These are phyloP conservation scores for Acacia confusa DNA, from an alignment of 306 rosid species.

Conservation along the genomic window DNA sequence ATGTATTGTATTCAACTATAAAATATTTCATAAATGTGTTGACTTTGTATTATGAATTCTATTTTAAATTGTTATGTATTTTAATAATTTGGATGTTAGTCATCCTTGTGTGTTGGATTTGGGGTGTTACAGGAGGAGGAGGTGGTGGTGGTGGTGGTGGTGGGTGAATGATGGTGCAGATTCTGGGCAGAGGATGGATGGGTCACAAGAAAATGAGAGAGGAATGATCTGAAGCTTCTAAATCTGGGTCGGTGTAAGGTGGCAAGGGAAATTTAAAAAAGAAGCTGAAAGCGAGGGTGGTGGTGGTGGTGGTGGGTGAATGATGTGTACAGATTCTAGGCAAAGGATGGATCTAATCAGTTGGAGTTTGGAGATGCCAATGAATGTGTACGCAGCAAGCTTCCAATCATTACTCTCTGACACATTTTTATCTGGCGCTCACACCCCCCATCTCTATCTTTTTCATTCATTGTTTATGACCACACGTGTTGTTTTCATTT, in stretches of 20 bases:
- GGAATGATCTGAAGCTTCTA: not conserved
- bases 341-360: conserved; percentile 18
- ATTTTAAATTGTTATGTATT: too few relatives aligned
- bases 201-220: too few relatives aligned
- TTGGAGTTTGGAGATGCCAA: not conserved
- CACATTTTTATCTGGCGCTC: not conserved
- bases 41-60: too few relatives aligned
- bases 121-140: too few relatives aligned
- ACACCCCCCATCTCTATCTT: not conserved
- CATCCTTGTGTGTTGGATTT: too few relatives aligned
- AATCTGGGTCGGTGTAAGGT: not conserved
- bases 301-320: not conserved
- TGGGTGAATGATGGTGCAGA: too few relatives aligned
- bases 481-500: not conserved
- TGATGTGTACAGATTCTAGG: not conserved
- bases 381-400: conserved; percentile 1
- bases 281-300: not conserved
- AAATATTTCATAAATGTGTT: too few relatives aligned
- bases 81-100: too few relatives aligned
- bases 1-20: too few relatives aligned
- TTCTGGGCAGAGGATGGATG: too few relatives aligned
- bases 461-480: not conserved
- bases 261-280: not conserved
- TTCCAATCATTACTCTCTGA: not conserved
- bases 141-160: too few relatives aligned